Base-by-base conservation (phyloP, 306 rosid genomes). In the Prinsepia uniflora region DNA sequence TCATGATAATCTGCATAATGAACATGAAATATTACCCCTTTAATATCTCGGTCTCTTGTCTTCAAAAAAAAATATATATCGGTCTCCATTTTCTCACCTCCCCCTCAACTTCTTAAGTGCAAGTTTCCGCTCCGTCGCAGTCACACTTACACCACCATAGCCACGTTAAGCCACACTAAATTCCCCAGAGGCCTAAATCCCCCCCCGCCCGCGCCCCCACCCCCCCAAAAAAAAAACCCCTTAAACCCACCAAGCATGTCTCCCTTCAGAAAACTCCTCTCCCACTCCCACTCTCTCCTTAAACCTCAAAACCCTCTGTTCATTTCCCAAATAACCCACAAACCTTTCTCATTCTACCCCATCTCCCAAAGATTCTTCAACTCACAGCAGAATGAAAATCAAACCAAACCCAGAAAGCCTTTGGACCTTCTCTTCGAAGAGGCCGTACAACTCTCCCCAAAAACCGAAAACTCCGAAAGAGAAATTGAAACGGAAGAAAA, bases 401-500 rank as follows among this genome's bases (percentile, higher is more conserved):
- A 63, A 46, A 17, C 55, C 49, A 70, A 56, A 70, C 17, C 80
- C 40, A 48, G 56, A 17, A 84, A 71, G 69, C 80, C 89, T 6
- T 72, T 86, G 67, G 65, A 69, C 65, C 72, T 76, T 43, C 58
- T 88, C 81, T 84, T 84, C 86, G 14, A 34, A 52, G 82, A 77
- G 73, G 84, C 85, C 20, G 77, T 77, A 8, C 82, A 71, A 4
- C 66, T 78, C 6, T 65, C 63, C 15, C 72, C 77, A 6, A 72
- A 68, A 46, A 67, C 69, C 39, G 30, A 71, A 45, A 63, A 57
- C 61, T 14, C 18, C 42, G 70, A 76, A 15, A 6, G 58, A 12
- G 67, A 72, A 65, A 52, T 52, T 5, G 67, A 36, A 64, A 49
- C 65, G 10, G 65, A 20, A 24, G 75, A 34, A 52, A 65, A 36